Percentiles rank a stretch among this genome's conserved stretches.
Conservation (phyloP, 2,329 filamentous ascomycete species). For the Neofusicoccum sp. region DNA sequence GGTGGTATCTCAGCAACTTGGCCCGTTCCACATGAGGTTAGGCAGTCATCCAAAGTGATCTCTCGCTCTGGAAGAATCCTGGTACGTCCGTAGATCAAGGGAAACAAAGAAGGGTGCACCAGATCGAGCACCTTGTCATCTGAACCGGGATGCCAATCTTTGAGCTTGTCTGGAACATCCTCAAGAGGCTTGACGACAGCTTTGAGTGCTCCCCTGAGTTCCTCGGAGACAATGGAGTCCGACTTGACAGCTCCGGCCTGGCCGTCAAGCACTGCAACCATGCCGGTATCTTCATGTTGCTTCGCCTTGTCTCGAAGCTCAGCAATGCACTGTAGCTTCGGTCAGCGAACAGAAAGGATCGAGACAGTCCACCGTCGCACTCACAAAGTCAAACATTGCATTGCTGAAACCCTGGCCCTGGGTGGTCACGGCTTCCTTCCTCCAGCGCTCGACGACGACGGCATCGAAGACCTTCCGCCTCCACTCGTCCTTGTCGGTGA, state of each 20-base stretch:
- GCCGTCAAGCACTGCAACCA: constrained; percentile 50
- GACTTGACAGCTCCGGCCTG: constrained; percentile 55
- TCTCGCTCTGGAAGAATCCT: constrained; percentile 24
- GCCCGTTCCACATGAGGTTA: constrained; percentile 20
- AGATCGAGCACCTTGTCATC: constrained; percentile 61
- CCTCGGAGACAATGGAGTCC: constrained; percentile 46
- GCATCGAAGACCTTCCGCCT: constrained; percentile 43
- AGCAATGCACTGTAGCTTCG: constrained; percentile 32
- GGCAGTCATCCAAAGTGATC: constrained; percentile 25
- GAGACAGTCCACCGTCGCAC: constrained; percentile 1
- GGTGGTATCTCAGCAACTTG: constrained; percentile 18
- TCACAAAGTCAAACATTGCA: constrained; percentile 23
- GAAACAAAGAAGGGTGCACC: constrained; percentile 57
- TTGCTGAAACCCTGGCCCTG: constrained; percentile 20
- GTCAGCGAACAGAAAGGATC: neutral
- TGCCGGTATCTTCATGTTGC: constrained; percentile 41
- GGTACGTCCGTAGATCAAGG: constrained; percentile 28
- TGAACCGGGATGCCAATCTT: constrained; percentile 65
- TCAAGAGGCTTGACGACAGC: constrained; percentile 52
- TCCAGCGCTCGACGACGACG: constrained; percentile 35
- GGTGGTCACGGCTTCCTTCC: constrained; percentile 27
- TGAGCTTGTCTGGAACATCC: constrained; percentile 49
- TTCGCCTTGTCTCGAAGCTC: constrained; percentile 55
- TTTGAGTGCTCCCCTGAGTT: constrained; percentile 45
- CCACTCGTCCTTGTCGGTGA: constrained; percentile 48